Base-by-base conservation (phyloP, 2,329 filamentous ascomycete genomes). In the Microcyclospora pomicola region DNA sequence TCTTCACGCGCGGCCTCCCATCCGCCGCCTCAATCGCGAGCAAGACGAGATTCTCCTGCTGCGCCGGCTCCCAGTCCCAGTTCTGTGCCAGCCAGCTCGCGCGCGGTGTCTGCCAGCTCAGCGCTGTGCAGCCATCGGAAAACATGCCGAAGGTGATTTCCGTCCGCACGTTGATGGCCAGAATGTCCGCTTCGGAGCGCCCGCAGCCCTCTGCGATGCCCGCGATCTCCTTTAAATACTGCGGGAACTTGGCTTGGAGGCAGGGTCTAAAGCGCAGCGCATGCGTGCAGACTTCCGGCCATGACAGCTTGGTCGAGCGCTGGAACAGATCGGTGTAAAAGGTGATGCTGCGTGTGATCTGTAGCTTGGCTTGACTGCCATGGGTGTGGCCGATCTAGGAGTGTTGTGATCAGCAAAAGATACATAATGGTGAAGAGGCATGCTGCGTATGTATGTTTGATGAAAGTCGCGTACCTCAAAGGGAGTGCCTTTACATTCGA, bases 111-210 rank as follows among this genome's bases (percentile, higher is more conserved):
- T 59, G 53, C 62, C 65, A 72, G 2, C 62, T 62, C 10, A 75
- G 44, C 11, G 65, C 64, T 0, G 73, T 76, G 45, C 73, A 77
- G 2, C 72, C 73, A 45, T 77, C 73, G 27, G 40, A 67, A 42
- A 71, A 75, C 11, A 73, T 53, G 0, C 72, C 72, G 40, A 76
- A 74, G 2, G 62, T 63, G 42, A 75, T 73, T 52, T 75, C 72
- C 0, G 68, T 73, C 1, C 72, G 61, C 5, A 73, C 65, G 39
- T 77, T 77, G 9, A 77, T 53, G 2, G 72, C 70, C 1, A 77
- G 51, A n/a, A 77, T 65, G 34, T 74, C 69, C 2, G 68, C 50
- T 2, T 75, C 46, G 1, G 59, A 44, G 6, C 64, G 50, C 0
- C 49, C 54, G 0, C 71, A 62, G 2, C 72, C 73, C 1, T 68